phyloP scores from a whole-genome alignment of 176 grass and related monocot genomes.

The Triticum dicoccoides region DNA sequence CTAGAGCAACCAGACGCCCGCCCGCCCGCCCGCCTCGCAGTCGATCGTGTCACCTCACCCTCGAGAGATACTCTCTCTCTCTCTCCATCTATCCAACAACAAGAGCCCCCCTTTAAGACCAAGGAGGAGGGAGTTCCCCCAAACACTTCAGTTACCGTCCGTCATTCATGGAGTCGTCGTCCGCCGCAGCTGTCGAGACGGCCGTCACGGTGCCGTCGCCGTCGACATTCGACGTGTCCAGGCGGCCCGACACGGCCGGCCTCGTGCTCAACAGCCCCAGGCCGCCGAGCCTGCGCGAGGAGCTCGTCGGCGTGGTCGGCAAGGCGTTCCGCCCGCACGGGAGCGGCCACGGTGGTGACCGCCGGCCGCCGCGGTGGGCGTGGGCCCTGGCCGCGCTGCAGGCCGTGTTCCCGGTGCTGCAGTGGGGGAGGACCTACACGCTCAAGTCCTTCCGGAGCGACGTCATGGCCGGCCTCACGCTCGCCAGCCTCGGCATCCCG shows the following conservation, averaged over 20 bases:
- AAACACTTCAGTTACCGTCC: constrained; percentile 58
- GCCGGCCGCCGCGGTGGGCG: constrained; percentile 12
- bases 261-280: constrained; percentile 41
- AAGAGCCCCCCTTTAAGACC: constrained; percentile 23
- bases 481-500: constrained; percentile 93
- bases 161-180: not conserved
- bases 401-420: constrained; percentile 77
- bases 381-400: constrained; percentile 45
- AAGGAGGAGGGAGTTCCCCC: constrained; percentile 45
- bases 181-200: constrained; percentile 8
- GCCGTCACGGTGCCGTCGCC: not conserved
- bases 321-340: constrained; percentile 38
- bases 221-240: constrained; percentile 34
- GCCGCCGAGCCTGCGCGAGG: constrained; percentile 46
- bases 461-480: constrained; percentile 84
- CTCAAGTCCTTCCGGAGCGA: constrained; percentile 78
- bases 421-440: constrained; percentile 77
- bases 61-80: constrained; percentile 22
- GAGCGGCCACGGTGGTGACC: not conserved
- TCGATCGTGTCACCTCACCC: constrained; percentile 9
- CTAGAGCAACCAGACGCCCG: not conserved
- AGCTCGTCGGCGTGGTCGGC: constrained; percentile 38
- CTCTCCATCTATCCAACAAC: not conserved
- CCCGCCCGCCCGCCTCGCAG: not conserved
- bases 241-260: constrained; percentile 25